Percentiles rank a stretch among this genome's conserved stretches.
phyloP scores from a whole-genome alignment of 2,329 filamentous ascomycete genomes.

The Dryadomyces quercus-mongolicae region DNA sequence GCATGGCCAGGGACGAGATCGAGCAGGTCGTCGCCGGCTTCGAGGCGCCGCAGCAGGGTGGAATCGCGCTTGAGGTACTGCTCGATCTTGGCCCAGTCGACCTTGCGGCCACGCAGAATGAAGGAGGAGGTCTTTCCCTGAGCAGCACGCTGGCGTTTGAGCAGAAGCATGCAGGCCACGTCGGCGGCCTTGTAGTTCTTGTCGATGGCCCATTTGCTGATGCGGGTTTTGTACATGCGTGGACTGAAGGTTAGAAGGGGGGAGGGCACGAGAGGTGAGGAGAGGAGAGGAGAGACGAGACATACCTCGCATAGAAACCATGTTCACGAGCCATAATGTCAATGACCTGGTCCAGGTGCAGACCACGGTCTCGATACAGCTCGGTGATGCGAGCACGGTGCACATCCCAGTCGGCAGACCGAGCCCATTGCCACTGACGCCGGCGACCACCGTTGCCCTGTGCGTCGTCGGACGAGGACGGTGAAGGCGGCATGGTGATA shows the following conservation, averaged over 20 bases:
- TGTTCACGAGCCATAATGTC: constrained; percentile 15
- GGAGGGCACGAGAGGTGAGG: background rate
- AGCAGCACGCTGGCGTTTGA: constrained; percentile 15
- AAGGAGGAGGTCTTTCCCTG: constrained; percentile 16
- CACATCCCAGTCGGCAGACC: constrained; percentile 16
- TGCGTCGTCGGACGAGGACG: constrained; percentile 2
- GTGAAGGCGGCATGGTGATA: constrained; percentile 1
- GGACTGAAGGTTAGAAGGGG: constrained; percentile 10
- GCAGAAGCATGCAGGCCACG: constrained; percentile 15
- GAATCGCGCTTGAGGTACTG: constrained; percentile 18
- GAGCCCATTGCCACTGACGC: constrained; percentile 8
- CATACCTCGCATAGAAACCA: constrained; percentile 16
- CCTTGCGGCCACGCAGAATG: constrained; percentile 14
- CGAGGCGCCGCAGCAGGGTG: constrained; percentile 10
- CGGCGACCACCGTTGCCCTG: background rate
- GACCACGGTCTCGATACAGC: constrained; percentile 16
- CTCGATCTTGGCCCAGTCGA: constrained; percentile 17
- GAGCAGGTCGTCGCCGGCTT: constrained; percentile 9
- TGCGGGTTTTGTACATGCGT: constrained; percentile 22
- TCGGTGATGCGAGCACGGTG: constrained; percentile 16
- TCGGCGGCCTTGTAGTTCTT: constrained; percentile 20
- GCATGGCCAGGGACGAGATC: constrained; percentile 10
- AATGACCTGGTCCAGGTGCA: constrained; percentile 17
- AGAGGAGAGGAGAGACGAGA: background rate
- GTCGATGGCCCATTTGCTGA: constrained; percentile 20